Evolutionary conservation across 768 basidiomycete genomes (phyloP).

Genomic region (Boletus tylopilopsis): DNA sequence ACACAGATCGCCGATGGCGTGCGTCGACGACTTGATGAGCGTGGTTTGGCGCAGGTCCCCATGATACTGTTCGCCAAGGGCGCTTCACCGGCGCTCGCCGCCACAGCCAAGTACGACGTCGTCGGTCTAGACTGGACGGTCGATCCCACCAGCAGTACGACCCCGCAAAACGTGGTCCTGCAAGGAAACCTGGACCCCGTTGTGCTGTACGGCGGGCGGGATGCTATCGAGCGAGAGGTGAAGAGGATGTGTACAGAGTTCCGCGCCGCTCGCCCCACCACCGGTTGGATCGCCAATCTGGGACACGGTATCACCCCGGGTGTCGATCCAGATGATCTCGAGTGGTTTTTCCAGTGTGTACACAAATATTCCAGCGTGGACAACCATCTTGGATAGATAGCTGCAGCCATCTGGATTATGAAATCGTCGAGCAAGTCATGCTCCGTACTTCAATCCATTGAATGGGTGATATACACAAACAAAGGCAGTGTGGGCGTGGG

Average conservation of each 20-base stretch:
- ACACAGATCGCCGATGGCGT: conserved; percentile 70
- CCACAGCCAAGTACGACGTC: conserved; percentile 74
- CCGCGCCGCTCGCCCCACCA: conserved; percentile 42
- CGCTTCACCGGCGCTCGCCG: conserved; percentile 72
- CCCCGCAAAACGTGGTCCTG: conserved; percentile 60
- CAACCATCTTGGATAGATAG: neutral
- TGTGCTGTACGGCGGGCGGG: conserved; percentile 78
- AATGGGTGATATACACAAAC: conserved; percentile 18
- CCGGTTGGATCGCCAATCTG: conserved; percentile 94
- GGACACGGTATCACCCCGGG: conserved; percentile 97
- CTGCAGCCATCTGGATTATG: neutral
- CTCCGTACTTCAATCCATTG: conserved; percentile 10
- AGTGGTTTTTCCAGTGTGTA: conserved; percentile 88
- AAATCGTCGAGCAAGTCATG: conserved; percentile 1
- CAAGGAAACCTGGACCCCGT: conserved; percentile 96
- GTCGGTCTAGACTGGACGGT: conserved; percentile 92
- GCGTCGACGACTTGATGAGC: conserved; percentile 49
- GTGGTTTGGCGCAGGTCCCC: conserved; percentile 58
- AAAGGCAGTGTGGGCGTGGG: conserved; percentile 15
- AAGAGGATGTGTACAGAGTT: conserved; percentile 82
- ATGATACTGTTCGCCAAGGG: conserved; percentile 97
- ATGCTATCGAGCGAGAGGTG: conserved; percentile 83
- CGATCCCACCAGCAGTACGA: conserved; percentile 60
- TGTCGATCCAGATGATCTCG: conserved; percentile 90
- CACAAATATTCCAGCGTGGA: conserved; percentile 65